Evolutionary conservation across 495 filamentous ascomycete species (phyloP).

Genomic region (Annulohypoxylon bovei): DNA sequence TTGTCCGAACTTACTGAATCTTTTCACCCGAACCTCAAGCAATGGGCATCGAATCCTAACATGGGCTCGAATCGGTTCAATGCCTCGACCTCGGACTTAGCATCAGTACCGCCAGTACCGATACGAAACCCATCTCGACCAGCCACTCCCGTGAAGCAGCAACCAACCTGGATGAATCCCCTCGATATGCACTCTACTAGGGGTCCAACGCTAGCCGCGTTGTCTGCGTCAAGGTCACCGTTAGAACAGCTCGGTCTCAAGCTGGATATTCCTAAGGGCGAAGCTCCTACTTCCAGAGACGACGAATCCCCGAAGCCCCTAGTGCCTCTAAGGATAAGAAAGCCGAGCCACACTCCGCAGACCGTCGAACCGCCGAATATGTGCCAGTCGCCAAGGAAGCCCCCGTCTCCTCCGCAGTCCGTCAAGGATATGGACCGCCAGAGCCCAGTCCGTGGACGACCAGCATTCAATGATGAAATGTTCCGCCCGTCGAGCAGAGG

Average conservation of each 20-base stretch:
- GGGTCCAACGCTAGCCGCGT: conserved; percentile 18
- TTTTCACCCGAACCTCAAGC: conserved; percentile 45
- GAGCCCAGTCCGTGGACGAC: conserved; percentile 8
- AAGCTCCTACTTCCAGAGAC: conserved; percentile 45
- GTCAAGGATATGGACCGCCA: conserved; percentile 21
- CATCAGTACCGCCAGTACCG: conserved; percentile 39
- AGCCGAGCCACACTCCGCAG: conserved; percentile 18
- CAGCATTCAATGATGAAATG: conserved; percentile 17
- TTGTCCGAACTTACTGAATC: conserved; percentile 49
- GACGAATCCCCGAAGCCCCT: conserved; percentile 43
- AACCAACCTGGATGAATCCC: conserved; percentile 51
- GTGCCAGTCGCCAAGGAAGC: conserved; percentile 32
- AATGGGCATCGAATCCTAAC: conserved; percentile 51
- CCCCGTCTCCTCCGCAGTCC: conserved; percentile 44
- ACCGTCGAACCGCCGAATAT: conserved; percentile 5
- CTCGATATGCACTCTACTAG: conserved; percentile 53
- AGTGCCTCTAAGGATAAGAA: conserved; percentile 46
- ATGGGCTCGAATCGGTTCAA: conserved; percentile 47
- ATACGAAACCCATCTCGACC: conserved; percentile 38
- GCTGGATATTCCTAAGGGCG: conserved; percentile 37
- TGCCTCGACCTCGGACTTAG: conserved; percentile 41
- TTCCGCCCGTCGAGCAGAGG: conserved; percentile 29
- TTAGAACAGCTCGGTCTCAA: conserved; percentile 44
- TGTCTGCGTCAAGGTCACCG: conserved; percentile 45
- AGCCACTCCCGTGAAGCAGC: conserved; percentile 46